Percentiles rank a stretch among this genome's conserved stretches.
Conservation (phyloP, 2,329 filamentous ascomycete genomes). For the Arthrobotrys pseudoclavata region DNA sequence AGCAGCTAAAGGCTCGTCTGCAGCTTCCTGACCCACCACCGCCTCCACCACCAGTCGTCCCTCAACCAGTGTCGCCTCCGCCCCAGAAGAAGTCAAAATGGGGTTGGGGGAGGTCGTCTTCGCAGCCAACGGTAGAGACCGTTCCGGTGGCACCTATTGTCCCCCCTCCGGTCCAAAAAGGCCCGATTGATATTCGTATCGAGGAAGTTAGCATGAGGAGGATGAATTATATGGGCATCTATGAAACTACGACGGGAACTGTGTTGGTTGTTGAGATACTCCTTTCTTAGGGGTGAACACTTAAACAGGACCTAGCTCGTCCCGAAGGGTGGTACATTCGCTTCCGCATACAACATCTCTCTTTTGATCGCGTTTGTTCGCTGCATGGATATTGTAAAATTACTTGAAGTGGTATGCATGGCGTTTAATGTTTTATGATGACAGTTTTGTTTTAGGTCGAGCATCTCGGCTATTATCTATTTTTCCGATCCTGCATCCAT, state of each 20-base stretch:
- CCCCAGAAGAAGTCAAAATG: constrained; percentile 57
- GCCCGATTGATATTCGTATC: constrained; percentile 49
- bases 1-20: constrained; percentile 49
- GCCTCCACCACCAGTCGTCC: constrained; percentile 30
- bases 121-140: not conserved
- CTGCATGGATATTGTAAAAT: constrained; percentile 29
- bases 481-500: constrained; percentile 6
- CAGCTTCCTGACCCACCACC: constrained; percentile 48
- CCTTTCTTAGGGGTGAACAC: constrained; percentile 15
- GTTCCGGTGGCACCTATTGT: constrained; percentile 32
- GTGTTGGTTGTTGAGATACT: constrained; percentile 54
- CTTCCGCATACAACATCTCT: not conserved
- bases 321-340: not conserved
- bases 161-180: constrained; percentile 27
- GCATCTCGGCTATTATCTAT: constrained; percentile 20
- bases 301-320: not conserved
- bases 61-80: constrained; percentile 43
- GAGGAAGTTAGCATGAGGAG: constrained; percentile 59
- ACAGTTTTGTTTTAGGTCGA: not conserved
- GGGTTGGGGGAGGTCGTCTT: constrained; percentile 49
- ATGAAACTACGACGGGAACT: constrained; percentile 49
- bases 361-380: constrained; percentile 8
- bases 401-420: constrained; percentile 14
- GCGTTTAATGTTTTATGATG: constrained; percentile 4
- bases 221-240: constrained; percentile 55